Base-by-base conservation (phyloP, 306 rosid species). In the Corylus avellana region DNA sequence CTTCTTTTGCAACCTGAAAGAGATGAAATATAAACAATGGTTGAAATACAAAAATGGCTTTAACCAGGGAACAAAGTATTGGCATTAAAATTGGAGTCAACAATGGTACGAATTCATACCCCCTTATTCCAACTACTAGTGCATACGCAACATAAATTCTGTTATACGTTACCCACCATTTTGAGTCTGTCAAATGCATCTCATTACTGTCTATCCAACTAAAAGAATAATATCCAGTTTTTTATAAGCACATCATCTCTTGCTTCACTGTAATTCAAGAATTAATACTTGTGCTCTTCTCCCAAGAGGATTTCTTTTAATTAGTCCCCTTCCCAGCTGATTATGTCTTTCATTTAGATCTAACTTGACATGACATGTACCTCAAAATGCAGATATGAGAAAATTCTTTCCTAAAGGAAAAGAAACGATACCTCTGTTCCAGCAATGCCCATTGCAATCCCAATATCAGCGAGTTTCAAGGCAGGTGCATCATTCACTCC, bases 401-500 rank as follows among this genome's bases (percentile, higher is more conserved):
- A 25, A 35, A 10, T 39, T 2, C 18, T 17, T 8, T 8, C 4
- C 64, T 14, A 32, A 48, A 27, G 9, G 14, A 74, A 42, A 68
- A n/a, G 53, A 75, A 67, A 74, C 25, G 66, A 59, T 85, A 94
- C 98, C 97, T 92, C 98, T 17, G 98, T 95, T 83, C 98, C 98
- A 67, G 95, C 84, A 79, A 95, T 92, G 78, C 98, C 98, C 98
- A 95, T 95, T 75, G 98, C 98, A 85, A 95, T 62, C 72, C 98
- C 98, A 67, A 92, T 95, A 85, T 95, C 98, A 81, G 98, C 98
- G 75, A 95, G 87, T 85, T 95, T 95, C 75, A 95, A 83, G 75
- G 98, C 98, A 77, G 98, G 98, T 72, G 98, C 98, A 82, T 95
- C 98, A 83, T 95, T 95, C 72, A 92, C 97, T 59, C 97, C 96